Percentiles rank a stretch among this genome's conserved stretches.
These are phyloP conservation scores for Coffea humblotiana DNA, from an alignment of 305 asterid species.

Conservation along the genomic window DNA sequence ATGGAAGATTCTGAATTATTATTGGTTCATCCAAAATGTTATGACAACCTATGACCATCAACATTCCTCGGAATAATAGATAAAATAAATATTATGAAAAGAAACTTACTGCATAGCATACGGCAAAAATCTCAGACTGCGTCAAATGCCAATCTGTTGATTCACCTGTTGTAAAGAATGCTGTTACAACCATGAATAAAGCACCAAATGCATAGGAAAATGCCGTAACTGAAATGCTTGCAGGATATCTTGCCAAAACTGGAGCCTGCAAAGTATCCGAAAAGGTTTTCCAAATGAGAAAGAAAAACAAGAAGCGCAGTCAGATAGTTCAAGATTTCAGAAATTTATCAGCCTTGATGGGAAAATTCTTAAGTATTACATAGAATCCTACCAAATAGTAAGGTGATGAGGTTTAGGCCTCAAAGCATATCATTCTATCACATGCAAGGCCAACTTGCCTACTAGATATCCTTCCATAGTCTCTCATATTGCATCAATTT, in stretches of 20 bases:
- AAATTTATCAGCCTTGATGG: neutral
- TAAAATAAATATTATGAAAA: neutral
- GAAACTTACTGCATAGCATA: slow-evolving; percentile 81
- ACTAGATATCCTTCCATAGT: neutral
- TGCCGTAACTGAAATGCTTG: slow-evolving; percentile 87
- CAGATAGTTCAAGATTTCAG: neutral
- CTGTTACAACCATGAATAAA: slow-evolving; percentile 65
- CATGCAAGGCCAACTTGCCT: neutral
- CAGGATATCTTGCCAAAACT: slow-evolving; percentile 80
- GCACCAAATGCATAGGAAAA: slow-evolving; percentile 80
- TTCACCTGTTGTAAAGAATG: slow-evolving; percentile 49
- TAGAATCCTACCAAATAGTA: too few relatives aligned
- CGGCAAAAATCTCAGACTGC: slow-evolving; percentile 69
- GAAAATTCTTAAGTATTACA: too few relatives aligned
- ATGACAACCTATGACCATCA: neutral
- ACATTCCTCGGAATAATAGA: neutral
- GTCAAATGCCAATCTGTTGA: slow-evolving; percentile 77
- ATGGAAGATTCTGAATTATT: neutral
- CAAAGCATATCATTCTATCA: neutral
- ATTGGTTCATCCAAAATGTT: neutral
- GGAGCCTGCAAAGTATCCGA: slow-evolving; percentile 64
- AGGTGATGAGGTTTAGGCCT: too few relatives aligned
- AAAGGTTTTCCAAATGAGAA: slow-evolving; percentile 15
- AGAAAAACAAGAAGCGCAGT: neutral
- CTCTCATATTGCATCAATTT: too few relatives aligned